A percentile compares a stretch with the other conserved stretches of the same genome.
Conservation (phyloP, 2,329 filamentous ascomycete species). For the Pseudogymnoascus sp. region DNA sequence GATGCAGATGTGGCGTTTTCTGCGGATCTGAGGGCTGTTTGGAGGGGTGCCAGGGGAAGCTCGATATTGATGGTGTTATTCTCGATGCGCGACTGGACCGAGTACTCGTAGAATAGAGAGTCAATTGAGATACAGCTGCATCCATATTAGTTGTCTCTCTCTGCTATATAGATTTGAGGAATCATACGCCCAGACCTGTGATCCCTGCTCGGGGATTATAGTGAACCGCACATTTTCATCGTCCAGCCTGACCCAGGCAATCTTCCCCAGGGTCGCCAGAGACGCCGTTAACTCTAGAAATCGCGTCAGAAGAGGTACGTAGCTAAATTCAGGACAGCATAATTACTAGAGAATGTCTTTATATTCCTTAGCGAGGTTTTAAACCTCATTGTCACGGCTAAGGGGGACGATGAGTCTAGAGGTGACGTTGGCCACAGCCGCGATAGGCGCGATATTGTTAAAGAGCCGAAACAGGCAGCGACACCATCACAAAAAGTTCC, state of each 20-base stretch:
- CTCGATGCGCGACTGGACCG: constrained; percentile 74
- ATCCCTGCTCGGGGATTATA: constrained; percentile 88
- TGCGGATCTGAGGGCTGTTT: constrained; percentile 87
- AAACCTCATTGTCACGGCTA: constrained; percentile 49
- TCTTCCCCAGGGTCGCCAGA: constrained; percentile 48
- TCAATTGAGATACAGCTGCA: constrained; percentile 58
- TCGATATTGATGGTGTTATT: constrained; percentile 95
- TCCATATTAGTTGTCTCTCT: background rate
- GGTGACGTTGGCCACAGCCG: constrained; percentile 6
- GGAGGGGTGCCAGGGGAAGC: constrained; percentile 78
- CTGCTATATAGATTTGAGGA: constrained; percentile 14
- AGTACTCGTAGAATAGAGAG: constrained; percentile 80
- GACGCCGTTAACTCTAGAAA: constrained; percentile 56
- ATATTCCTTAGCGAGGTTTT: constrained; percentile 61
- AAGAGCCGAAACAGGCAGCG: background rate
- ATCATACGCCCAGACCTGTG: constrained; percentile 84
- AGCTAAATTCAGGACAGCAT: background rate
- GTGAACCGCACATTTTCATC: constrained; percentile 87
- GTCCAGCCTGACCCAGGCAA: constrained; percentile 58
- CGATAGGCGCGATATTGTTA: background rate
- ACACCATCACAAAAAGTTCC: background rate
- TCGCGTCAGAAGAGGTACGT: background rate
- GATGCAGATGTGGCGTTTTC: constrained; percentile 73
- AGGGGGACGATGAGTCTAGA: background rate
- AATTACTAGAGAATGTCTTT: constrained; percentile 57